Percentiles rank a stretch among this genome's conserved stretches.
Conservation (phyloP, 1,284 basidiomycete genomes). For the Ustilago lituana region DNA sequence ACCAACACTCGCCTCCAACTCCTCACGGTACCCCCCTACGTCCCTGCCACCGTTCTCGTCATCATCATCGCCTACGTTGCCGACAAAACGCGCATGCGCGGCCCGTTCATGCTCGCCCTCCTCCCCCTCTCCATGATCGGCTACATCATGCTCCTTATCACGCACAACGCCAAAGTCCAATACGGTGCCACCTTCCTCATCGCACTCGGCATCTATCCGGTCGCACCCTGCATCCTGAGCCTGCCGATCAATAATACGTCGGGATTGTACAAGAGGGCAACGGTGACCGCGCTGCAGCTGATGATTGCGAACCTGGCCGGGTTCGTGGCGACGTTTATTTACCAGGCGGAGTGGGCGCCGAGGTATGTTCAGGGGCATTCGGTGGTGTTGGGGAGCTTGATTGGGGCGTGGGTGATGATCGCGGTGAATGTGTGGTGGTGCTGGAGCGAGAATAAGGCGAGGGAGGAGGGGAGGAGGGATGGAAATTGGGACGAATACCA, state of each 20-base stretch:
- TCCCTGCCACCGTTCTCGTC: constrained; percentile 61
- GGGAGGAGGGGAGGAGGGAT: constrained; percentile 47
- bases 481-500: constrained; percentile 45
- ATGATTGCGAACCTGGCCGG: constrained; percentile 66
- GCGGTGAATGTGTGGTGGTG: constrained; percentile 53
- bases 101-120: constrained; percentile 64
- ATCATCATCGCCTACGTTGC: constrained; percentile 65
- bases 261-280: constrained; percentile 62
- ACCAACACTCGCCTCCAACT: constrained; percentile 49
- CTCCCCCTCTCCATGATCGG: constrained; percentile 65
- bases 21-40: constrained; percentile 55
- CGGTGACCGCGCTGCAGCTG: constrained; percentile 65
- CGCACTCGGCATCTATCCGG: constrained; percentile 61
- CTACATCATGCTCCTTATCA: constrained; percentile 60
- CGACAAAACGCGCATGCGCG: constrained; percentile 64
- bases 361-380: constrained; percentile 61
- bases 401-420: constrained; percentile 60
- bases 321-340: constrained; percentile 66
- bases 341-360: constrained; percentile 55
- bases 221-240: constrained; percentile 58
- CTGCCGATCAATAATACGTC: constrained; percentile 61
- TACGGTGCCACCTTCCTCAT: constrained; percentile 65
- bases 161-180: constrained; percentile 41
- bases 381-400: constrained; percentile 62
- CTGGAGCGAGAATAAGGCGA: constrained; percentile 49